These are phyloP conservation scores for Candida germanica DNA, from an alignment of 805 yeast species.

Conservation along the genomic window DNA sequence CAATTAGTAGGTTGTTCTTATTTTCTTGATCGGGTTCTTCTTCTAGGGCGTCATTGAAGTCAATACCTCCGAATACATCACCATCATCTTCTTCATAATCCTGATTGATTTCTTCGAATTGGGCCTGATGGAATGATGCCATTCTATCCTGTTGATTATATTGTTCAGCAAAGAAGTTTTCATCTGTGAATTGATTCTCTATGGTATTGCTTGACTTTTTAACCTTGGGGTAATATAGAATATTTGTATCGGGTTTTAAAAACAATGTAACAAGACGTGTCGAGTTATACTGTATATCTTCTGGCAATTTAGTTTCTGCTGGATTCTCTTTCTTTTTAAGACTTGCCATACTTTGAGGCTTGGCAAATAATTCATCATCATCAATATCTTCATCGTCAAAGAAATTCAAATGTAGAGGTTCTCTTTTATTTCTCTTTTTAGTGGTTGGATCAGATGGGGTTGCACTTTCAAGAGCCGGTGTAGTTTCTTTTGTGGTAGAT, in stretches of 20 bases:
- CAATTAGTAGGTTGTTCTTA: slow-evolving; percentile 10
- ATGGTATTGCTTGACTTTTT: slow-evolving; percentile 5
- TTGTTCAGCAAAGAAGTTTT: slow-evolving; percentile 68
- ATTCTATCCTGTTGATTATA: slow-evolving; percentile 44
- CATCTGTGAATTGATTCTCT: slow-evolving; percentile 46
- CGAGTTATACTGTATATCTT: slow-evolving; percentile 70
- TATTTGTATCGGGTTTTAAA: slow-evolving; percentile 51
- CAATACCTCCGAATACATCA: slow-evolving; percentile 34
- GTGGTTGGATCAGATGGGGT: background rate
- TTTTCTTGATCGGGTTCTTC: slow-evolving; percentile 8
- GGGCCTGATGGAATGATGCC: slow-evolving; percentile 41
- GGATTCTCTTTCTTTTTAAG: slow-evolving; percentile 11
- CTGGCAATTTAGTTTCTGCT: slow-evolving; percentile 54
- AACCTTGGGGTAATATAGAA: slow-evolving; percentile 15
- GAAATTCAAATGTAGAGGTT: slow-evolving; percentile 27
- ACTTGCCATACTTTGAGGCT: slow-evolving; percentile 21
- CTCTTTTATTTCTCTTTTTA: slow-evolving; percentile 12
- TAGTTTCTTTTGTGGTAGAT: slow-evolving; percentile 1
- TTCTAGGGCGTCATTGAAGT: slow-evolving; percentile 35
- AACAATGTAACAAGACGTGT: slow-evolving; percentile 64
- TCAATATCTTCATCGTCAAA: slow-evolving; percentile 31
- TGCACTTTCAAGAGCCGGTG: slow-evolving; percentile 4
- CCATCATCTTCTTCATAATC: slow-evolving; percentile 33
- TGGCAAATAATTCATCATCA: slow-evolving; percentile 31
- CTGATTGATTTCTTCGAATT: slow-evolving; percentile 37